Conservation (phyloP, 2,329 filamentous ascomycete genomes). For the Peltaster fructicola region DNA sequence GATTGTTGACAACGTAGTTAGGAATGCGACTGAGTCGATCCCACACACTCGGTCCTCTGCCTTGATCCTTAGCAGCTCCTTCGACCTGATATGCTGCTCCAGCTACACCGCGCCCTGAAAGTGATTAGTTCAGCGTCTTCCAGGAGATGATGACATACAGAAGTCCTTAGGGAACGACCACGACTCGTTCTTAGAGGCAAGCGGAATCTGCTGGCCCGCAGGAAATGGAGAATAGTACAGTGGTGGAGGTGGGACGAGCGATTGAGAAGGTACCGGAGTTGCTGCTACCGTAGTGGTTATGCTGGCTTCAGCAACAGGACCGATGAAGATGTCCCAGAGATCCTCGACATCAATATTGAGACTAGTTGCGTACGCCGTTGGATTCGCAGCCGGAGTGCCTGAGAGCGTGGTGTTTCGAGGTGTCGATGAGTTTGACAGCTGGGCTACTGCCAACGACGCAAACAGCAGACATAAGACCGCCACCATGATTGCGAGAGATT, state of each 20-base stretch:
- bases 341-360: conserved; percentile 13
- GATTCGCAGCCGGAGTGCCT: too few relatives aligned
- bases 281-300: conserved; percentile 16
- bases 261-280: conserved; percentile 19
- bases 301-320: conserved; percentile 11
- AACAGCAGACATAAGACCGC: too few relatives aligned
- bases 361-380: too few relatives aligned
- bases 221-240: conserved; percentile 18
- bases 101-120: too few relatives aligned
- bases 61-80: conserved; percentile 14
- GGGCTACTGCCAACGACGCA: too few relatives aligned
- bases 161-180: conserved; percentile 17
- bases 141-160: conserved; percentile 1
- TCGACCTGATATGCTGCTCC: conserved; percentile 19
- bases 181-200: conserved; percentile 14
- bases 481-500: too few relatives aligned
- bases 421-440: too few relatives aligned
- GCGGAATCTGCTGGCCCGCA: conserved; percentile 15
- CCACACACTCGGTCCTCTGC: conserved; percentile 10
- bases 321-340: conserved; percentile 16
- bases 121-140: not conserved
- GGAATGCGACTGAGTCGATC: conserved; percentile 21
- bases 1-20: conserved; percentile 15
- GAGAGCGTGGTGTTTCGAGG: too few relatives aligned
- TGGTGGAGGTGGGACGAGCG: conserved; percentile 18